A percentile compares a stretch with the other conserved stretches of the same genome.
Evolutionary conservation across 2,329 filamentous ascomycete genomes (phyloP).

Genomic region (Fusarium siculi): DNA sequence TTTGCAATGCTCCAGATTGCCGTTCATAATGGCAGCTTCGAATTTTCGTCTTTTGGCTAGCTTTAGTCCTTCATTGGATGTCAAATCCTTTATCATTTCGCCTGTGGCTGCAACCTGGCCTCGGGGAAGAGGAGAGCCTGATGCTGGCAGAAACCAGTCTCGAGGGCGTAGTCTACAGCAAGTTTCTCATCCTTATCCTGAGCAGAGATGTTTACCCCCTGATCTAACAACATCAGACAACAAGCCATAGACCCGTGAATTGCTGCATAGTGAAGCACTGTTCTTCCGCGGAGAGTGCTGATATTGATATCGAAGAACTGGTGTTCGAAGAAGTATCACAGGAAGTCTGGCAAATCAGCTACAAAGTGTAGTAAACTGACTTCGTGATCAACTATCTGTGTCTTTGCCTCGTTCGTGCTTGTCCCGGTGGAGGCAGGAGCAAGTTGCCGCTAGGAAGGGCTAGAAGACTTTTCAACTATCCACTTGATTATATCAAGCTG

Average conservation of each 20-base stretch:
- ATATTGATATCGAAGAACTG: background rate
- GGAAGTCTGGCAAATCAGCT: background rate
- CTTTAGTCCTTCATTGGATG: background rate
- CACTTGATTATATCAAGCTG: no score
- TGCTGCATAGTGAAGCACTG: constrained; percentile 1
- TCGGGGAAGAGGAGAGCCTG: background rate
- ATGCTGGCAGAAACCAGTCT: background rate
- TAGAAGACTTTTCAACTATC: no score
- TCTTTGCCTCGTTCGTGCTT: background rate
- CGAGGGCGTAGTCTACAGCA: background rate
- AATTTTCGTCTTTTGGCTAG: background rate
- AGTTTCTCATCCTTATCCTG: background rate
- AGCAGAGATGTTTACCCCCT: background rate
- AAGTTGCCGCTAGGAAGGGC: no score
- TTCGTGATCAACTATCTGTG: background rate
- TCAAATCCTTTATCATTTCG: background rate
- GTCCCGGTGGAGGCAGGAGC: no score
- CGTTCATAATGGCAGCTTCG: background rate
- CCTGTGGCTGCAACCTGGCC: background rate
- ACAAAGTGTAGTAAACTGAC: constrained; percentile 1
- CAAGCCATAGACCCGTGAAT: background rate
- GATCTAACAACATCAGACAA: background rate
- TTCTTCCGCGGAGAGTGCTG: background rate
- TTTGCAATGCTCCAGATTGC: background rate
- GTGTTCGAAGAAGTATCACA: background rate